Base-by-base conservation (phyloP, 345 rosid species). In the Moricandia arvensis region DNA sequence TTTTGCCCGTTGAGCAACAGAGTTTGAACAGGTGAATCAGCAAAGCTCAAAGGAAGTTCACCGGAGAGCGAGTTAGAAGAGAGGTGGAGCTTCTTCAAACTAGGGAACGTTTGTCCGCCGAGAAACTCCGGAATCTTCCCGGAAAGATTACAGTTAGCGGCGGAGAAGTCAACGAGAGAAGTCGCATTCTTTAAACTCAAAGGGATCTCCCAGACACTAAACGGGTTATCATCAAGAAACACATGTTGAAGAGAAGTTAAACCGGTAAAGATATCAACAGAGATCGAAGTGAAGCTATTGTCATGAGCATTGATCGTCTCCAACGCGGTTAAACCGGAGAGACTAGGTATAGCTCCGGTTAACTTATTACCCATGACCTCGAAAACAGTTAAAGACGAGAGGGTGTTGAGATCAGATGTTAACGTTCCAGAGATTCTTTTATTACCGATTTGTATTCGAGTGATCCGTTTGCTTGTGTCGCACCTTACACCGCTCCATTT, bases 91-190 rank as follows among this genome's bases (percentile, higher is more conserved):
- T 6, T 37, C 10, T 29, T 9, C 82, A 89, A 41, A n/a, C 71
- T 21, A 4, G 87, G 81, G 55, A 91, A 88, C 33, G 58, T 67
- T 9, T 2, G 30, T 10, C 55, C 79, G 21, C 81, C 79, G 1
- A 86, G 12, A 55, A 87, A 83, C 16, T 74, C 86, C 0, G 88
- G 91, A 16, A 91, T 79, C 26, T 54, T 60, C 7, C 95, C 91
- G 7, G 16, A 16, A 13, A 91, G 4, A 54, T 51, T 81, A 3
- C 87, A 84, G 16, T 45, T 60, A 8, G 57, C 76, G 8, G 87
- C 90, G 4, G 90, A 84, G 37, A 89, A 86, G 0, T 59, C 70
- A 29, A 30, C 77, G 55, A 89, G 75, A 3, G 78, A 16, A 13
- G 83, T 13, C 0, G 86, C 90, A 5, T 63, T 65, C 8, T 37